phyloP scores from a whole-genome alignment of 768 basidiomycete species.

The Mycena pura region DNA sequence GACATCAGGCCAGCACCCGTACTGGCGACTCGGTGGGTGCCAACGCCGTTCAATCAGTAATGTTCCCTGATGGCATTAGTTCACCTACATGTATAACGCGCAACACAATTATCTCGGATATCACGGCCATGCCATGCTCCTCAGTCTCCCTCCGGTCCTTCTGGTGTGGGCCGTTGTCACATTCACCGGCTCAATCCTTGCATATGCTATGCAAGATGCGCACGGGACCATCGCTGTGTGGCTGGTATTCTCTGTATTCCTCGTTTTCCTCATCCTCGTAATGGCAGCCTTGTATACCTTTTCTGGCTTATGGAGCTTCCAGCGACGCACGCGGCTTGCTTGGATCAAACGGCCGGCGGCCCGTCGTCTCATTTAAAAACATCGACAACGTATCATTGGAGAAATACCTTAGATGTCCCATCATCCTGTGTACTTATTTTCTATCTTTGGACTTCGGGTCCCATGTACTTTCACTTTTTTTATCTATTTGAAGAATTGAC shows the following conservation, averaged over 20 bases:
- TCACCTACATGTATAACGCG: slow-evolving; percentile 61
- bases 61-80: slow-evolving; percentile 40
- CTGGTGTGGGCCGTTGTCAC: slow-evolving; percentile 61
- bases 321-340: slow-evolving; percentile 24
- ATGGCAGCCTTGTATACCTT: slow-evolving; percentile 53
- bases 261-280: slow-evolving; percentile 47
- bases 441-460: too few species aligned
- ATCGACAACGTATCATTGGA: too few species aligned
- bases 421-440: too few species aligned
- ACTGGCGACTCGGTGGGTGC: slow-evolving; percentile 50
- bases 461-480: too few species aligned
- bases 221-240: slow-evolving; percentile 40
- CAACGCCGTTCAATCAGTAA: neutral
- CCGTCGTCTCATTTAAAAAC: slow-evolving; percentile 1
- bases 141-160: slow-evolving; percentile 60
- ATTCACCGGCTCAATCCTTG: slow-evolving; percentile 54
- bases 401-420: too few species aligned
- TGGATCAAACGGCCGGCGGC: neutral
- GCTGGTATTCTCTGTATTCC: slow-evolving; percentile 48
- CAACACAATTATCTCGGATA: slow-evolving; percentile 52
- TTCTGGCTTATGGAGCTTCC: slow-evolving; percentile 57
- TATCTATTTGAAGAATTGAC: too few species aligned
- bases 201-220: slow-evolving; percentile 49
- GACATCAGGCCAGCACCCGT: slow-evolving; percentile 55
- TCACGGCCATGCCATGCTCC: slow-evolving; percentile 56